phyloP scores from a whole-genome alignment of 331 rosid genomes.

The Ulmus americana region DNA sequence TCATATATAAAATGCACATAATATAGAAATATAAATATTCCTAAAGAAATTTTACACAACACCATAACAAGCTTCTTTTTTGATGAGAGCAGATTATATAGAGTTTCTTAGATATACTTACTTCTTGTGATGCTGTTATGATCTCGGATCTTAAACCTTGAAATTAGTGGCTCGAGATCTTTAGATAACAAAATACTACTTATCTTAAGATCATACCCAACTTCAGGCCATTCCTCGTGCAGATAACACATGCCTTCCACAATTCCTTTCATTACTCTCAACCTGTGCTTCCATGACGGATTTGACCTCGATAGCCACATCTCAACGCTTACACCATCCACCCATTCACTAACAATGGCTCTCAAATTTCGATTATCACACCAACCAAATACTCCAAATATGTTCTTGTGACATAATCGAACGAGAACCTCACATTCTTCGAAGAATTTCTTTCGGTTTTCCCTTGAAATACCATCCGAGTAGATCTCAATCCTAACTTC shows the following conservation, averaged over 20 bases:
- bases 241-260: constrained; percentile 49
- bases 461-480: constrained; percentile 30
- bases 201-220: constrained; percentile 54
- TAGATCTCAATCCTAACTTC: constrained; percentile 60
- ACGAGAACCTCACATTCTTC: constrained; percentile 49
- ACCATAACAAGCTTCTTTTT: no score
- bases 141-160: constrained; percentile 57
- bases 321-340: constrained; percentile 33
- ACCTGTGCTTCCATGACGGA: constrained; percentile 48
- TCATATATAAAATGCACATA: no score
- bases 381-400: constrained; percentile 52
- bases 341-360: constrained; percentile 52
- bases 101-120: constrained; percentile 16
- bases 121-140: constrained; percentile 31
- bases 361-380: constrained; percentile 42
- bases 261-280: constrained; percentile 50
- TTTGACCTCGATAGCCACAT: constrained; percentile 41
- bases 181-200: constrained; percentile 45
- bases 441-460: constrained; percentile 22
- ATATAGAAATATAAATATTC: no score
- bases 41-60: no score
- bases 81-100: no score
- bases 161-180: constrained; percentile 41
- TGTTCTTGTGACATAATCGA: constrained; percentile 46
- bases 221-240: constrained; percentile 58